Base-by-base conservation (phyloP, 75 land plant species). In the Larix kaempferi region DNA sequence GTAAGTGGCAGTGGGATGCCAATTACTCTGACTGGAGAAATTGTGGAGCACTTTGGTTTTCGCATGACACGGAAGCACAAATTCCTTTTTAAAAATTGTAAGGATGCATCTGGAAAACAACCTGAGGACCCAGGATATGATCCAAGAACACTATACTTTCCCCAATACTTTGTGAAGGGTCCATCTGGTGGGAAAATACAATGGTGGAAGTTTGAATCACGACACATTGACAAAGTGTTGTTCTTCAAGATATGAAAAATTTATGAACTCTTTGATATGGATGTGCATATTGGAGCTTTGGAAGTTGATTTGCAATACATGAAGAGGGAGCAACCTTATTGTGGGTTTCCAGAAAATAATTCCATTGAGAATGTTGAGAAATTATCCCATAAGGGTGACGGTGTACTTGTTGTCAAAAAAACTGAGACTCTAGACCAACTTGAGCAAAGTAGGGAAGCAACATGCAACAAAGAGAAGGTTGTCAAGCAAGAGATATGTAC, bases 281-380 rank as follows among this genome's bases (percentile, higher is more conserved):
- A n/a, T n/a, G n/a, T n/a, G n/a, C n/a, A n/a, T n/a, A n/a, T n/a
- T n/a, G n/a, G n/a, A n/a, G n/a, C n/a, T n/a, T n/a, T n/a, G n/a
- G n/a, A n/a, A n/a, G n/a, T n/a, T n/a, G n/a, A n/a, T n/a, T n/a
- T n/a, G n/a, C n/a, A n/a, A n/a, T n/a, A n/a, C n/a, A n/a, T n/a
- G n/a, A n/a, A 96, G 99, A 98, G 99, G 78, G 92, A 91, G 37
- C 99, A 96, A 82, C 99, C 99, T 65, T 98, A 96, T 76, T 96
- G 99, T 86, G 98, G 99, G 37, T 96, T 96, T 86, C 99, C 98
- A 21, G 99, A 96, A 67, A 92, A 91, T 79, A 96, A 92, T 77
- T 96, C 88, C 79, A 82, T 90, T 56, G 84, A 88, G 78, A 88
- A 96, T 89, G 89, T 89, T 33, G 95, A 95, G 71, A 96, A 94